Conservation (phyloP, 2,329 filamentous ascomycete species). For the Xylaria sp. region DNA sequence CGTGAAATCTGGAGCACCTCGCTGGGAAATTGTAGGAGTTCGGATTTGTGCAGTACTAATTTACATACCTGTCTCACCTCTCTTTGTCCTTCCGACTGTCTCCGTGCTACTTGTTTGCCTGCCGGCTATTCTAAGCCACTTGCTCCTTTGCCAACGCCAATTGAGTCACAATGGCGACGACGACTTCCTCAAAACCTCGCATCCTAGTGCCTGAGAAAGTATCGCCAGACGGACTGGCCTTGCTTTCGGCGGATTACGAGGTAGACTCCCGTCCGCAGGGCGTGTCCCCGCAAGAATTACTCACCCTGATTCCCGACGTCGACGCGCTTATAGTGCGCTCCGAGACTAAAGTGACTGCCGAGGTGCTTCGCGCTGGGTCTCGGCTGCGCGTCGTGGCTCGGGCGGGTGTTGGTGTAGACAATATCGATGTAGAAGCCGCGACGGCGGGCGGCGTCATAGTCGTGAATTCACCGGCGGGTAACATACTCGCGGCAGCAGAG, state of each 20-base stretch:
- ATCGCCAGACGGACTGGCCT: slow-evolving; percentile 75
- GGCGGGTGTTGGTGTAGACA: slow-evolving; percentile 83
- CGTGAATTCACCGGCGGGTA: slow-evolving; percentile 79
- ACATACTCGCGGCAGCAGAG: slow-evolving; percentile 80
- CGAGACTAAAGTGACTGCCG: slow-evolving; percentile 78
- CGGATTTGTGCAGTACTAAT: neutral
- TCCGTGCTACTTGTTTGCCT: neutral
- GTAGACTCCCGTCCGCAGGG: slow-evolving; percentile 70
- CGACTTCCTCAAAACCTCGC: slow-evolving; percentile 33
- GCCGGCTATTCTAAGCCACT: neutral
- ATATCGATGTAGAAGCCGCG: slow-evolving; percentile 76
- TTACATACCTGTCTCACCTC: neutral
- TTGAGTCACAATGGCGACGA: slow-evolving; percentile 10
- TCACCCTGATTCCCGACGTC: slow-evolving; percentile 71
- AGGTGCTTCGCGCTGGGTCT: slow-evolving; percentile 63
- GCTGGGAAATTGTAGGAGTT: neutral
- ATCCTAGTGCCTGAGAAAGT: slow-evolving; percentile 82
- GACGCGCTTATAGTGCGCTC: slow-evolving; percentile 80
- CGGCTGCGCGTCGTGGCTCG: slow-evolving; percentile 79
- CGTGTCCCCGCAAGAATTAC: slow-evolving; percentile 66
- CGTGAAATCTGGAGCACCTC: neutral
- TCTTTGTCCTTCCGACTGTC: neutral
- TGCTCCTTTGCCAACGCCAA: neutral
- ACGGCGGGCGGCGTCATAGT: slow-evolving; percentile 78
- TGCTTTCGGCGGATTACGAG: slow-evolving; percentile 69